Evolutionary conservation across 768 basidiomycete genomes (phyloP).

Genomic region (Hydnum rufescens): DNA sequence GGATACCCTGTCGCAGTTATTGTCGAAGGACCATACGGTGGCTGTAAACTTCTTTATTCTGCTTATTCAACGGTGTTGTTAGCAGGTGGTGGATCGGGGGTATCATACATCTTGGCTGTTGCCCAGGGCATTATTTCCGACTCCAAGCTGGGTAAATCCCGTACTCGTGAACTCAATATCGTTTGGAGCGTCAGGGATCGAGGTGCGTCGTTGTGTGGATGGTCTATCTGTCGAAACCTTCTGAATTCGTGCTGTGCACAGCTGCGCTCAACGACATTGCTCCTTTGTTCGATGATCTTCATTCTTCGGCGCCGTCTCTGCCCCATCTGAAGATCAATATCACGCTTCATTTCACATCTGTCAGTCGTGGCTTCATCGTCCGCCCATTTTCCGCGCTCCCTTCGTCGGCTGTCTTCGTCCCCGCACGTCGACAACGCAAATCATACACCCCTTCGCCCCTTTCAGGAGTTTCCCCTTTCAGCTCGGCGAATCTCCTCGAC

Average conservation of each 20-base stretch:
- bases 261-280: not conserved
- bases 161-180: not conserved
- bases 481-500: not conserved
- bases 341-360: not conserved
- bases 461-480: not conserved
- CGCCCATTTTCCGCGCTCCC: not conserved
- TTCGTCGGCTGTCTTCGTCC: not conserved
- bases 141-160: not conserved
- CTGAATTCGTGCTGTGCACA: not conserved
- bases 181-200: not conserved
- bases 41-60: not conserved
- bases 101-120: slow-evolving; percentile 2
- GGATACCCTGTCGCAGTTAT: not conserved
- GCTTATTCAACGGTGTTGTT: slow-evolving; percentile 1
- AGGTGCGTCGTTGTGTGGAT: not conserved
- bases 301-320: not conserved
- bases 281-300: not conserved
- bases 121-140: not conserved
- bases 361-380: not conserved
- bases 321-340: not conserved
- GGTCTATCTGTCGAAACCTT: not conserved
- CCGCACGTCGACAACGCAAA: too few species aligned
- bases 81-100: not conserved
- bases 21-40: slow-evolving; percentile 2
- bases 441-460: not conserved